Base-by-base conservation (phyloP, 129 eudicot genomes). In the Gnaphalium uliginosum region DNA sequence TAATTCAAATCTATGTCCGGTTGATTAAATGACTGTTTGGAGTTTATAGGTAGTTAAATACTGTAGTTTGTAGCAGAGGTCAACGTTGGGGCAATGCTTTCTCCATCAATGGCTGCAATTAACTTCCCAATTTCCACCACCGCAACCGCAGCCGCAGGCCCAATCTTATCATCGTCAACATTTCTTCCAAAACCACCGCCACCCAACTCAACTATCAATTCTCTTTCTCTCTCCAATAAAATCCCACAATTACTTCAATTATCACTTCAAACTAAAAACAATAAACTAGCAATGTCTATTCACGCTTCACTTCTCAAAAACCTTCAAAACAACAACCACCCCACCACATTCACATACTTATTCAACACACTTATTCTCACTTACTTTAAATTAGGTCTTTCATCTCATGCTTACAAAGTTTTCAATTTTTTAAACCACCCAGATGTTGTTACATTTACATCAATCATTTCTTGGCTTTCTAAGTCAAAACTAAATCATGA, bases 291-390 rank as follows among this genome's bases (percentile, higher is more conserved):
- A 32, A 87, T 33, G 77, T 82, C 89, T 0, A 79, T 87, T 48
- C 99, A 95, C 22, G 87, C 96, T 75, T 83, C 85, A 75, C 68
- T 89, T 86, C 84, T 89, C 78, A 95, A 89, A 90, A 43, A 43
- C 50, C 50, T 43, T 43, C 50, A 43, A 43, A 43, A 0, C 51
- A 43, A 43, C 51, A 13, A 43, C 51, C 32, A 71, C 76, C 84
- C 73, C 35, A 27, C 72, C 50, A 67, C 46, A 4, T 37, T 70
- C 74, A 70, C 64, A 2, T 77, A 73, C 77, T 76, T 91, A 37
- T 78, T 66, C 25, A 89, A 87, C 68, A 69, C 90, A 25, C 90
- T 95, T 59, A 88, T 95, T 69, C 41, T 76, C 0, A 80, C 92
- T 70, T 91, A 89, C 65, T 61, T 95, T 30, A 85, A 81, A 56